Base-by-base conservation (phyloP, 1,139 yeast species). In the Geotrichum cucujoidarum region DNA sequence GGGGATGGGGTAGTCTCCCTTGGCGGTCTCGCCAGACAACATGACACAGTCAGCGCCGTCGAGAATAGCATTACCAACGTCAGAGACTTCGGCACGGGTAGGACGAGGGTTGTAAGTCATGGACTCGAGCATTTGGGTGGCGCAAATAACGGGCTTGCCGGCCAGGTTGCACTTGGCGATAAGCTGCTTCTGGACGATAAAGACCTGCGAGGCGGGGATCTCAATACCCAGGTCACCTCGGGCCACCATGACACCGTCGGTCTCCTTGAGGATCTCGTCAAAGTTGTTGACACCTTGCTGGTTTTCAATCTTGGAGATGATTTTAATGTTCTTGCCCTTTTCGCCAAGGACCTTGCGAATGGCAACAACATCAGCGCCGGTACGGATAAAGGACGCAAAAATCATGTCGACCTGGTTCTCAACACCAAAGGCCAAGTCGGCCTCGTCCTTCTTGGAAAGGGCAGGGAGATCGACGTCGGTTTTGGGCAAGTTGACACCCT, bases 71-170 rank as follows among this genome's bases (percentile, higher is more conserved):
- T 92, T 92, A 75, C 98, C 98, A 57, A 94, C 98, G 72, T 92
- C 99, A 50, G 95, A 84, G 57, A 92, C 97, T 77, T 92, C 99
- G 61, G 99, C 99, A 77, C 99, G 87, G 69, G 99, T 92, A 73
- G 99, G 98, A 75, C 98, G 85, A 70, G 99, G 99, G 83, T 92
- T 94, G 75, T 84, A 88, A 54, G 97, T 92, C 99, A 92, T 92
- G 53, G 97, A 88, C 76, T 92, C 99, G 72, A 92, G 84, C 98
- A 92, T 92, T 77, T 92, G 99, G 59, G 99, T 92, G 59, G 99
- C 99, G 77, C 98, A 94, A 69, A 92, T 89, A 61, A 89, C 97
- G 67, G 99, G 98, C 81, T 94, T 92, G 69, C 97, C 99, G 60
- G 96, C 97, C 70, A 90, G 78, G 81, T 92, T 94, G 79, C 96